Conservation (phyloP, 2,329 filamentous ascomycete genomes). For the Sclerotiophoma versabilis region DNA sequence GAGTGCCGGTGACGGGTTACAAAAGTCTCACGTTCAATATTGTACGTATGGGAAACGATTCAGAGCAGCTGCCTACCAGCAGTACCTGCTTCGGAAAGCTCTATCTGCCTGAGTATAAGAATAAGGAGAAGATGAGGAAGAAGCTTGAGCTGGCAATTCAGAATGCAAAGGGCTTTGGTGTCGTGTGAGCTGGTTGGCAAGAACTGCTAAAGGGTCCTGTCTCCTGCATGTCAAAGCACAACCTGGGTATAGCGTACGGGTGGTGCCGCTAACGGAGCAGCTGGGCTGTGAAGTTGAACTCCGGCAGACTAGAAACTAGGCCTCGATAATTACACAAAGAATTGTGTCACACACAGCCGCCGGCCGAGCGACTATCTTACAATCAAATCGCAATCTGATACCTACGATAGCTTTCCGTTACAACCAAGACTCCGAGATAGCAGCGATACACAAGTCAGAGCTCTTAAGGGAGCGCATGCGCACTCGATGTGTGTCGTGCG, state of each 20-base stretch:
- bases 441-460: neutral
- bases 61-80: conserved; percentile 75
- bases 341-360: conserved; percentile 6
- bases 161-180: conserved; percentile 6
- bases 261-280: conserved; percentile 12
- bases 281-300: conserved; percentile 1
- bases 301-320: neutral
- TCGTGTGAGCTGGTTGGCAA: conserved; percentile 65
- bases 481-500: neutral
- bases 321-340: conserved; percentile 9
- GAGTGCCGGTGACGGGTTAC: conserved; percentile 86
- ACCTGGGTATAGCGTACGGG: neutral
- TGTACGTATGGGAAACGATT: conserved; percentile 73
- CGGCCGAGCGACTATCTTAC: conserved; percentile 6
- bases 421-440: conserved; percentile 8
- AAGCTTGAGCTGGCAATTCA: conserved; percentile 75
- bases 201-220: conserved; percentile 8
- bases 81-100: conserved; percentile 94
- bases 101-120: conserved; percentile 81
- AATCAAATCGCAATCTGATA: conserved; percentile 8
- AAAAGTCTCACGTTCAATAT: conserved; percentile 83
- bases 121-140: conserved; percentile 71
- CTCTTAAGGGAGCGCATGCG: conserved; percentile 5
- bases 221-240: neutral
- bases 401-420: conserved; percentile 4